Evolutionary conservation across 1,139 yeast genomes (phyloP), one percentile per base, ranked within the genome.

Genomic region (Torulaspora pretoriensis): DNA sequence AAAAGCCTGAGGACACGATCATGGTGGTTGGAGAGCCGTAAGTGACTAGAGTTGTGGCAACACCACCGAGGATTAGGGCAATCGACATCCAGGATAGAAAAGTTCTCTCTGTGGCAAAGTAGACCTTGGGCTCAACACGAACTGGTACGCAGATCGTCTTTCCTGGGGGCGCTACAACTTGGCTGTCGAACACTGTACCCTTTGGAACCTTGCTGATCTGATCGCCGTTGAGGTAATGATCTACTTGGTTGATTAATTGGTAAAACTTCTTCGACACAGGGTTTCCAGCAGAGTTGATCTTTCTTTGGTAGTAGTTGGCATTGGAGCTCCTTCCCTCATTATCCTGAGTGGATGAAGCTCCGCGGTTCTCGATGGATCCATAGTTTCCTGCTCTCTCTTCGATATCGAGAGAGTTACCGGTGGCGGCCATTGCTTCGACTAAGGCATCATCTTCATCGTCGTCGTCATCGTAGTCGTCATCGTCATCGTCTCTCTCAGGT

Each of bases 1-100:
- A 89, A 68, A 92, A 92, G n/a, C 95, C 95, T 46, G 88, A 74
- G 1, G 96, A 83, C 0, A 97, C 95, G 36, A 87, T 75, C 56
- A 88, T 73, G 0, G 96, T 81, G 2, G 70, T 68, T 41, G 70
- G 69, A 47, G 80, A 77, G 56, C 94, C 92, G 63, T 81, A 84
- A 49, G 81, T 81, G 56, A 84, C 69, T 52, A 84, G 71, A 1
- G 89, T 71, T 13, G 83, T 80, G 1, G 89, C 86, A 8, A 89
- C 81, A 44, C 83, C 86, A 36, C 86, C 83, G 49, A 84, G 71
- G 37, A 83, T 71, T 73, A 84, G 74, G 4, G 85, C 82, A 51
- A 84, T 81, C 13, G 88, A 80, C 48, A 84, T 68, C 94, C 94
- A 84, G 45, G 86, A 78, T 55, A 84, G 72, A 57, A 77, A 83